Conservation (phyloP, 1,284 basidiomycete species). For the Caloboletus firmus region DNA sequence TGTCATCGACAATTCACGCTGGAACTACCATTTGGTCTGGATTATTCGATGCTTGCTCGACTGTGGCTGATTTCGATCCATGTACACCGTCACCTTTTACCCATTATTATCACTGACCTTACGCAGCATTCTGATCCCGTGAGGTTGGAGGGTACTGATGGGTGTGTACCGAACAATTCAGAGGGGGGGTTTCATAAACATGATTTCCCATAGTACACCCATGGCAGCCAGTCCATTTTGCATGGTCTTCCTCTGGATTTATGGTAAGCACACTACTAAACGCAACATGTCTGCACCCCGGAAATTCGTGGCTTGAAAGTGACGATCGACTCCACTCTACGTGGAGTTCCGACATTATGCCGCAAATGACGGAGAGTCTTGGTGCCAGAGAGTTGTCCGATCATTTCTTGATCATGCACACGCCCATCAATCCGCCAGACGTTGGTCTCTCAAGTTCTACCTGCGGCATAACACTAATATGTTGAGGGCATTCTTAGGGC, state of each 20-base stretch:
- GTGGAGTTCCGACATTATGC: neutral
- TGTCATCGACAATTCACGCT: neutral
- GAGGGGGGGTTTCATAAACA: neutral
- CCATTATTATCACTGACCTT: neutral
- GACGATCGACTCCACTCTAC: neutral
- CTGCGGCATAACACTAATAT: conserved; percentile 40
- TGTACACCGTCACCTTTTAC: neutral
- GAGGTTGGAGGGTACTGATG: neutral
- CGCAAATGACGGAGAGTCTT: neutral
- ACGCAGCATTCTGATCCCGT: neutral
- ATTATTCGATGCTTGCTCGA: neutral
- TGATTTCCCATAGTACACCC: neutral
- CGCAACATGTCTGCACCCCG: neutral
- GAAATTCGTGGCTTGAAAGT: neutral
- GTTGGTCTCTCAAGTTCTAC: conserved; percentile 57
- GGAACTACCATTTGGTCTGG: neutral
- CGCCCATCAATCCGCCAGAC: conserved; percentile 53
- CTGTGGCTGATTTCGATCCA: neutral
- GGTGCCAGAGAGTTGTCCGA: neutral
- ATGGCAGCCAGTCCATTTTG: too few relatives aligned
- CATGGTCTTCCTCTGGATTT: neutral
- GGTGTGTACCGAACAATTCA: neutral
- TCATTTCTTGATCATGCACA: conserved; percentile 38
- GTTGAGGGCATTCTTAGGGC: neutral
- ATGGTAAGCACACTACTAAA: neutral